Evolutionary conservation across 495 filamentous ascomycete genomes (phyloP), one percentile per base, ranked within the genome.

Genomic region (Parathielavia appendiculata): DNA sequence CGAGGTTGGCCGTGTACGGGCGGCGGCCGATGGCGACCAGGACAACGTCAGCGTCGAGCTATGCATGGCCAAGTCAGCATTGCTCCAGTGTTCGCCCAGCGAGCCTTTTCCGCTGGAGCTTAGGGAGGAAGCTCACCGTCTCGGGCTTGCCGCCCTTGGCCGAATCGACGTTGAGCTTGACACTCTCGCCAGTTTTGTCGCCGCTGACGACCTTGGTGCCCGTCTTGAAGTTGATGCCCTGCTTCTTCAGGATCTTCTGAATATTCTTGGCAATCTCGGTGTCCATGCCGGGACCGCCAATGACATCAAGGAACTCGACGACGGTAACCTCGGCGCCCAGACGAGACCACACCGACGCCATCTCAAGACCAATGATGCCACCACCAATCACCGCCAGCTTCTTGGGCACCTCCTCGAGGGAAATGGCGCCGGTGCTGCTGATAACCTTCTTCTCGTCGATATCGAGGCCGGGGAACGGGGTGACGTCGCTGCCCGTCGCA

Each of bases 221-320:
- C 56, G 92, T 87, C 84, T 93, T 96, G 83, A 98, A 98, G 73
- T 92, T 95, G 74, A 98, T 92, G 54, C 93, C 95, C 75, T 98
- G 93, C 81, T 97, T 97, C 66, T 81, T 81, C 54, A 98, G 84
- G 63, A 93, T 86, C 83, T 96, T 96, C 73, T 95, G 93, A 47
- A 89, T 81, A 64, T 81, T 78, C 81, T 98, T 98, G 66, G 91
- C 81, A 68, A 98, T 89, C 73, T 98, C 95, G 49, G 82, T 75
- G 64, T 98, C 93, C 93, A 98, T 98, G 58, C 93, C 93, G 54
- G 93, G 93, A 43, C 93, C 93, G 73, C 93, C 93, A 66, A 98
- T 98, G 77, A 95, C 91, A 63, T 87, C 84, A 43, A 98, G 79
- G 77, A 92, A 98, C 75, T 98, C 93, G 41, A 98, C 91, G 41